These are phyloP conservation scores for Sextonia rubra DNA, from an alignment of 164 flowering plant genomes.

Conservation along the genomic window DNA sequence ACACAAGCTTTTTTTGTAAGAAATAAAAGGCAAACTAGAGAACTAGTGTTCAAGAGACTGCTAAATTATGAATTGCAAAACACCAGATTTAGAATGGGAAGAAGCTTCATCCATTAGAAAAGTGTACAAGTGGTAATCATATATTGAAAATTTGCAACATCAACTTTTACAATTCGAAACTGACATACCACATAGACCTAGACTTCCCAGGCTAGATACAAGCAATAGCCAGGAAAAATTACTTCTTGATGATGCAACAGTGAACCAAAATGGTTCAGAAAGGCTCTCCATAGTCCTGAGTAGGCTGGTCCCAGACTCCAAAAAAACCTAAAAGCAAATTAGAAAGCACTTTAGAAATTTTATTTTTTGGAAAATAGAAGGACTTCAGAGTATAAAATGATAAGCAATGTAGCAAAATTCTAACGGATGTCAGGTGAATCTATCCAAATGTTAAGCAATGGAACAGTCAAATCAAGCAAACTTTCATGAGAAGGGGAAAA, in stretches of 20 bases:
- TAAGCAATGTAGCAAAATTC: too few species aligned
- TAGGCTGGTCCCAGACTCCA: slow-evolving; percentile 53
- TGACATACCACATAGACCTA: background rate
- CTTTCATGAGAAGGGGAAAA: too few species aligned
- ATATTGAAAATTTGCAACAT: background rate
- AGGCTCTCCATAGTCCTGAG: slow-evolving; percentile 50
- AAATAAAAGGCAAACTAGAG: too few species aligned
- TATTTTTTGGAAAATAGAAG: too few species aligned
- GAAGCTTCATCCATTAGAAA: background rate
- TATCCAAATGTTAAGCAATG: too few species aligned
- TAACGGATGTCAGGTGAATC: too few species aligned
- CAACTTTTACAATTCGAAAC: too few species aligned
- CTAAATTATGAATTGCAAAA: background rate
- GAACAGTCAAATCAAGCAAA: too few species aligned
- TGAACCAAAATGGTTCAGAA: slow-evolving; percentile 23
- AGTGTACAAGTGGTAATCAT: background rate
- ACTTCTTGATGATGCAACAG: background rate
- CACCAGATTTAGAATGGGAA: background rate
- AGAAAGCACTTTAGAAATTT: background rate
- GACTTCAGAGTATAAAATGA: too few species aligned
- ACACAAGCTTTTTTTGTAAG: too few species aligned
- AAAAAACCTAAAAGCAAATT: slow-evolving; percentile 34
- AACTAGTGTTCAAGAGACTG: too few species aligned
- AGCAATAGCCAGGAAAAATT: background rate
- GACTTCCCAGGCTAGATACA: background rate